Conservation (phyloP, 495 filamentous ascomycete species). For the Xylaria flabelliformis region DNA sequence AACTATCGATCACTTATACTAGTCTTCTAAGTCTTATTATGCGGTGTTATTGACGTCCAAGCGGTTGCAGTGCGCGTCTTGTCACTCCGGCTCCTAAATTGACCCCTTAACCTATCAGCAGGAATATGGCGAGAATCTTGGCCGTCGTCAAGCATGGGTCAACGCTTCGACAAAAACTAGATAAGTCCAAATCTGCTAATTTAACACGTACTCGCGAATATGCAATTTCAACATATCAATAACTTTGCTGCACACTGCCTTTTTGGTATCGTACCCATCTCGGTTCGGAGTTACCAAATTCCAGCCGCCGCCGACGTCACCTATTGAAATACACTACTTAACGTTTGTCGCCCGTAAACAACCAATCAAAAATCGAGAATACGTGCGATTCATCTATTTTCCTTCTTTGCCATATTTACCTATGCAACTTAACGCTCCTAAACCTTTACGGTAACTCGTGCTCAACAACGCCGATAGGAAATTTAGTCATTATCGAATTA, state of each 20-base stretch:
- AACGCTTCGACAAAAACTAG: background rate
- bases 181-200: background rate
- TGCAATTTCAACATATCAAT: background rate
- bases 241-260: background rate
- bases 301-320: slow-evolving; percentile 5
- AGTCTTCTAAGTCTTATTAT: no score
- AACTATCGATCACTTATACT: no score
- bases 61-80: no score
- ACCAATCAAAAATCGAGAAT: background rate
- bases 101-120: background rate
- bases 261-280: background rate
- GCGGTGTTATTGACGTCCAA: no score
- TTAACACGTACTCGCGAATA: background rate
- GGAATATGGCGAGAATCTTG: background rate
- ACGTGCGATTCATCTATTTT: background rate
- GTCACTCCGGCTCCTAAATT: no score
- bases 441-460: background rate
- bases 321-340: background rate
- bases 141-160: background rate
- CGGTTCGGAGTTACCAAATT: slow-evolving; percentile 10
- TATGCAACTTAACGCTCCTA: background rate
- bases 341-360: background rate
- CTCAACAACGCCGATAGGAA: background rate
- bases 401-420: background rate
- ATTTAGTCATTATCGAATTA: background rate